Percentiles rank a stretch among this genome's conserved stretches.
Conservation (phyloP, 2,329 filamentous ascomycete species). For the Talaromyces sp. region DNA sequence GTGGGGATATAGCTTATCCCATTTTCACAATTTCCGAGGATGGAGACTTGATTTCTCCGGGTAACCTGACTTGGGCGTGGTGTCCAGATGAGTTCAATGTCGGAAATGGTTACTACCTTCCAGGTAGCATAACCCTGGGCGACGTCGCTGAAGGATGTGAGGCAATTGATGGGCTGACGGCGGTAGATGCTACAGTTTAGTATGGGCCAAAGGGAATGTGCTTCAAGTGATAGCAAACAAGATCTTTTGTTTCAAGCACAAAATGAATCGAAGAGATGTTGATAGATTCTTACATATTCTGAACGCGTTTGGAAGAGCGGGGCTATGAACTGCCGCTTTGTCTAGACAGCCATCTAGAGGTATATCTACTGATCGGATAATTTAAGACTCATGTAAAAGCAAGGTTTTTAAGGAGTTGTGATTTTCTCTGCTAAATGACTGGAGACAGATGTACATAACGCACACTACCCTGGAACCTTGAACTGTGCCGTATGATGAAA, state of each 20-base stretch:
- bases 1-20: not conserved
- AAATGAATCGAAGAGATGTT: not conserved
- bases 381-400: not conserved
- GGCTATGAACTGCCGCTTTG: not conserved
- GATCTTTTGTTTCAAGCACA: not conserved
- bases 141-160: conserved; percentile 4
- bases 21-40: not conserved
- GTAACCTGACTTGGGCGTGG: conserved; percentile 28
- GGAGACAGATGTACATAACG: not conserved
- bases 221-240: not conserved
- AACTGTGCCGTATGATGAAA: not conserved
- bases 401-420: not conserved
- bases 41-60: not conserved
- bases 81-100: conserved; percentile 12
- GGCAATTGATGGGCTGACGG: not conserved
- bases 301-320: not conserved
- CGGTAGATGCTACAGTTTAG: not conserved
- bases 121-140: conserved; percentile 13
- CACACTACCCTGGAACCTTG: not conserved
- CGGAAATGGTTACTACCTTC: conserved; percentile 13
- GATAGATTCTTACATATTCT: not conserved
- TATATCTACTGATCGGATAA: not conserved
- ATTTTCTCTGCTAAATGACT: not conserved
- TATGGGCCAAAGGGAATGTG: not conserved
- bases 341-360: not conserved